Base-by-base conservation (phyloP, 192 early-diverging fungal genomes). In the Podila epicladia region DNA sequence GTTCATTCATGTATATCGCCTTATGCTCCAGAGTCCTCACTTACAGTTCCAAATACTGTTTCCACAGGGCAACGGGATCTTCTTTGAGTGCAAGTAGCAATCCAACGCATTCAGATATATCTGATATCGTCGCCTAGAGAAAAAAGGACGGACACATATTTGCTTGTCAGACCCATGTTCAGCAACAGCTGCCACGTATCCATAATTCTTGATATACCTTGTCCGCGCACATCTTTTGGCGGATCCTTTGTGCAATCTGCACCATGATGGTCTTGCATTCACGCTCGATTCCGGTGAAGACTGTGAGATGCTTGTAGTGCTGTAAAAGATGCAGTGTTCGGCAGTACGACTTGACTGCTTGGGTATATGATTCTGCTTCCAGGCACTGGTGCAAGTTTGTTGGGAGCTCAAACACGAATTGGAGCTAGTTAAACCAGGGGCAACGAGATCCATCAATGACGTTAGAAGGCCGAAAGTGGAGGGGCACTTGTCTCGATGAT, bases 371-470 rank as follows among this genome's bases (percentile, higher is more conserved):
- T 5, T 84, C 85, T 26, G 82, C 74, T 24, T 87, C 75, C 24
- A 95, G 79, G 49, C 88, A 90, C 62, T 86, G 75, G 11, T 86
- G 83, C 20, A 99, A 87, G 71, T 91, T 85, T 3, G 85, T 86
- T 7, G 97, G 97, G 57, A 99, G 75, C 37, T 94, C 95, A 82
- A 94, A 95, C 17, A 99, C 89, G 68, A 97, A 94, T 79, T 97
- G 94, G 48, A 98, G 87, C 72, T 90, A 86, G 53, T 53, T 20
- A 15, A 11, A 37, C 20, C 49, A n/a, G 7, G 7, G 24, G 9
- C 33, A 63, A 67, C 45, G 22, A 28, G 22, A 41, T 5, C 28
- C 35, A n/a, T 0, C 28, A 65, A 32, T 17, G 13, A 1, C 4
- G 31, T 15, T 0, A 11, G 31, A 22, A 33, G 13, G 19, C 28